Percentiles rank a stretch among this genome's conserved stretches.
Conservation (phyloP, 2,329 filamentous ascomycete species). For the Helicocarpus griseus region DNA sequence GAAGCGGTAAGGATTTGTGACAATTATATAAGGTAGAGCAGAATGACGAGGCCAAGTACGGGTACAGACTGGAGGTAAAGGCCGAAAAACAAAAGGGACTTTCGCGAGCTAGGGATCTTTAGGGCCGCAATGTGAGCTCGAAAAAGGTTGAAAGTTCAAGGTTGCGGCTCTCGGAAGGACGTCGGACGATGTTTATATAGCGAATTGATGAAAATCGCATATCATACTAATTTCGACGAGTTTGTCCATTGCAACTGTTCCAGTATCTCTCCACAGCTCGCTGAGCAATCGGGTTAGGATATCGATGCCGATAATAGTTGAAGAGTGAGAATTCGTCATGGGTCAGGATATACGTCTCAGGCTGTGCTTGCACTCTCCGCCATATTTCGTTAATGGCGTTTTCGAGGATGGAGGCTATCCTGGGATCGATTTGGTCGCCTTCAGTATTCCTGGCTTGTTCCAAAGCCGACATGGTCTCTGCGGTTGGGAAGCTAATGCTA, state of each 20-base stretch:
- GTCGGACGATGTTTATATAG: neutral
- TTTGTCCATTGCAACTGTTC: slow-evolving; percentile 30
- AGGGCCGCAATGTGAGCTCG: neutral
- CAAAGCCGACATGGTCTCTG: slow-evolving; percentile 54
- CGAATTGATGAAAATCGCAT: neutral
- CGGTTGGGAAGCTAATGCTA: slow-evolving; percentile 20
- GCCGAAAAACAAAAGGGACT: neutral
- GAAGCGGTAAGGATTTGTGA: neutral
- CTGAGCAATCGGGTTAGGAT: slow-evolving; percentile 44
- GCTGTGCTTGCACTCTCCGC: slow-evolving; percentile 54
- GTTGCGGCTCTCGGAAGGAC: neutral
- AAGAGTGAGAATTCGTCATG: slow-evolving; percentile 75
- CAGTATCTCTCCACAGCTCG: slow-evolving; percentile 49
- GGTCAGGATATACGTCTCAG: slow-evolving; percentile 61
- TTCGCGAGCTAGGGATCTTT: neutral
- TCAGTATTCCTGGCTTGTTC: slow-evolving; percentile 66
- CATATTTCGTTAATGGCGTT: slow-evolving; percentile 55
- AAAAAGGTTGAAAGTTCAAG: neutral
- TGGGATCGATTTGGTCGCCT: slow-evolving; percentile 54
- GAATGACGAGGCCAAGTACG: neutral
- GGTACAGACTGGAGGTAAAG: neutral
- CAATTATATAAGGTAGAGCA: neutral
- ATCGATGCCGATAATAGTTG: slow-evolving; percentile 70
- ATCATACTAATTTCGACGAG: slow-evolving; percentile 2
- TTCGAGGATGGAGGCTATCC: slow-evolving; percentile 57